Evolutionary conservation across 1,284 basidiomycete species (phyloP), one percentile per base, ranked within the genome.

Genomic region (Irpex rosettiformis): DNA sequence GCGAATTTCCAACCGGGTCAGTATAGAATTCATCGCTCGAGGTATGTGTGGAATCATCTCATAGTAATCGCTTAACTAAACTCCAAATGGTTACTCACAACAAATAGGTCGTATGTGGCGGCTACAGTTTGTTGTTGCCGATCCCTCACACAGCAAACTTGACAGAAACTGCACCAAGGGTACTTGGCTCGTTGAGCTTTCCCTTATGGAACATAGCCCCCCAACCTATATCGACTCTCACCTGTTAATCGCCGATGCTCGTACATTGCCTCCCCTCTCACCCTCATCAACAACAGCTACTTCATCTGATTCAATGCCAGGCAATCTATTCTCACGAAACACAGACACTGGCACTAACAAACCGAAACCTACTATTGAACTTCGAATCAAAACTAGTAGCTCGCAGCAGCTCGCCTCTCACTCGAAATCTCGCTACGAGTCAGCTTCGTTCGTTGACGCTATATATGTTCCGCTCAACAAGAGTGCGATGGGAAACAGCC

Each of bases 1-100:
- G 86, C 74, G 81, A n/a, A 79, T 89, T 13, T 77, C 81, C 21
- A 78, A 79, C 54, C 62, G 73, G 11, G 78, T 89, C 29, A 65
- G 63, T 0, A 66, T 87, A 4, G 86, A 90, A 60, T 89, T 89
- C 62, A 85, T 90, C 57, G 86, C 85, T 1, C 75, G 83, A 77
- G 83, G 88, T 86, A 63, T n/a, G 77, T 67, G 43, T 22, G 30
- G 24, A 45, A 8, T 51, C 16, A 25, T 51, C 47, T 42, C 10
- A 21, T 54, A 13, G 11, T 29, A 16, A 8, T 47, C 55, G 49
- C 4, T 52, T 45, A 49, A 37, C 16, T 25, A 33, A 55, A 16
- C 21, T 61, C 28, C 16, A 37, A 37, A 37, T n/a, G 13, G 16
- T 4, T 4, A 45, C 7, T n/a, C n/a, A 45, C 13, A 18, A 11